A percentile compares a stretch with the other conserved stretches of the same genome.
phyloP scores from a whole-genome alignment of 805 yeast genomes.

The Metschnikowia lunata region DNA sequence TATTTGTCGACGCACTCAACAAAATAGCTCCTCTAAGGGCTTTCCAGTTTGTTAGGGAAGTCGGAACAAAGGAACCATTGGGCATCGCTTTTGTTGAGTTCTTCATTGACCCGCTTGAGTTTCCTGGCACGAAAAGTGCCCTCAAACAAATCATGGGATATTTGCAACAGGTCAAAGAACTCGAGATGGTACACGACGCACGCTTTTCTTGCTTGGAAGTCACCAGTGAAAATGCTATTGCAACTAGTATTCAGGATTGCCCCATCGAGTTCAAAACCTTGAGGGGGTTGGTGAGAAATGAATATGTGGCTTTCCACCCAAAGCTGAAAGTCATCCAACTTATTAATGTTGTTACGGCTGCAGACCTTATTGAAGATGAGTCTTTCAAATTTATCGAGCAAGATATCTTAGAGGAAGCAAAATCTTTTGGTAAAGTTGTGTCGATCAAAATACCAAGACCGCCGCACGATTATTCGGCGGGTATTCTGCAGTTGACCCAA shows the following conservation, averaged over 20 bases:
- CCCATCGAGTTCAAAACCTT: constrained; percentile 35
- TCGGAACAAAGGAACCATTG: constrained; percentile 45
- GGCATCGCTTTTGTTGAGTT: constrained; percentile 58
- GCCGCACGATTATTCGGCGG: constrained; percentile 44
- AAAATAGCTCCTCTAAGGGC: constrained; percentile 39
- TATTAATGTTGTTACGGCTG: constrained; percentile 60
- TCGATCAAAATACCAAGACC: constrained; percentile 62
- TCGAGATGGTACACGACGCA: constrained; percentile 21
- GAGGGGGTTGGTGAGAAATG: constrained; percentile 33
- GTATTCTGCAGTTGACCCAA: constrained; percentile 32
- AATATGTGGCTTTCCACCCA: constrained; percentile 32
- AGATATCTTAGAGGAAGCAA: constrained; percentile 50
- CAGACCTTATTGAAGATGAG: constrained; percentile 52
- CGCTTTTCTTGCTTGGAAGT: constrained; percentile 32
- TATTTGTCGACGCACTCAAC: constrained; percentile 38
- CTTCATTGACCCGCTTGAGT: constrained; percentile 17
- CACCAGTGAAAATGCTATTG: constrained; percentile 6
- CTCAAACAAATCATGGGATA: constrained; percentile 11
- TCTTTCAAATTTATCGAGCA: constrained; percentile 46
- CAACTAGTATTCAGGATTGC: constrained; percentile 35
- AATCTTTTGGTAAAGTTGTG: constrained; percentile 47
- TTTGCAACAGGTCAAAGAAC: constrained; percentile 12
- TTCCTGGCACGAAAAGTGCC: constrained; percentile 13
- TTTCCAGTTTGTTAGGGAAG: constrained; percentile 44
- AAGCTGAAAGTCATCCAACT: constrained; percentile 57